These are phyloP conservation scores for Ustanciosporium gigantosporum DNA, from an alignment of 1,284 basidiomycete genomes.

Conservation along the genomic window DNA sequence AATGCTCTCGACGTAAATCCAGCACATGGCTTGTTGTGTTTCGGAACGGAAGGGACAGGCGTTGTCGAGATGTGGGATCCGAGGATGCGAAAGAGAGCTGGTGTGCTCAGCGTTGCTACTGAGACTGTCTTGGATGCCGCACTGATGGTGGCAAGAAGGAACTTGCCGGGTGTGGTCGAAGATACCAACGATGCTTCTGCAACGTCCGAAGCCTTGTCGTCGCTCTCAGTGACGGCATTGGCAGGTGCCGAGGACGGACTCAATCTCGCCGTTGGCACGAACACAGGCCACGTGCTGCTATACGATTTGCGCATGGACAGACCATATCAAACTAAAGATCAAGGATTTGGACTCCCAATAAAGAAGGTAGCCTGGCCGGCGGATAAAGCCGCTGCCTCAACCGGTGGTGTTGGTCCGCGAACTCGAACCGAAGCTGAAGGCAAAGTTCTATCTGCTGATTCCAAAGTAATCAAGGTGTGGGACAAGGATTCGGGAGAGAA, in stretches of 20 bases:
- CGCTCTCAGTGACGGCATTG: slow-evolving; percentile 79
- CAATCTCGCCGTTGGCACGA: slow-evolving; percentile 90
- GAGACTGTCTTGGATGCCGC: slow-evolving; percentile 61
- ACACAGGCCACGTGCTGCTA: slow-evolving; percentile 87
- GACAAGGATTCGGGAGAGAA: slow-evolving; percentile 79
- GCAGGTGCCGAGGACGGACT: slow-evolving; percentile 77
- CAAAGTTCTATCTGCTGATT: slow-evolving; percentile 54
- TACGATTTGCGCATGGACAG: slow-evolving; percentile 88
- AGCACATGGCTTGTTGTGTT: slow-evolving; percentile 85
- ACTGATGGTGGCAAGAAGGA: slow-evolving; percentile 60
- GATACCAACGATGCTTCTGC: slow-evolving; percentile 50
- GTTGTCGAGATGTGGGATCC: slow-evolving; percentile 96
- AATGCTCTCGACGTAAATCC: slow-evolving; percentile 92
- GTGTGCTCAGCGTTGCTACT: slow-evolving; percentile 75
- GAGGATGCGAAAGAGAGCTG: slow-evolving; percentile 76
- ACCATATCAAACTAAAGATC: slow-evolving; percentile 88
- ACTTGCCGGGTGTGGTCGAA: slow-evolving; percentile 52
- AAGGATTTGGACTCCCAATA: slow-evolving; percentile 92
- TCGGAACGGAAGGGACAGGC: slow-evolving; percentile 78
- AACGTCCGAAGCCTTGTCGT: slow-evolving; percentile 47
- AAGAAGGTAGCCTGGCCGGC: slow-evolving; percentile 87
- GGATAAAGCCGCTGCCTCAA: slow-evolving; percentile 65
- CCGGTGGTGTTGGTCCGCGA: slow-evolving; percentile 71
- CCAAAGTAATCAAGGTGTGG: slow-evolving; percentile 61
- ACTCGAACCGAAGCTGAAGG: slow-evolving; percentile 64